Evolutionary conservation across 2,329 filamentous ascomycete genomes (phyloP).

Genomic region (Pseudocercospora vitis): DNA sequence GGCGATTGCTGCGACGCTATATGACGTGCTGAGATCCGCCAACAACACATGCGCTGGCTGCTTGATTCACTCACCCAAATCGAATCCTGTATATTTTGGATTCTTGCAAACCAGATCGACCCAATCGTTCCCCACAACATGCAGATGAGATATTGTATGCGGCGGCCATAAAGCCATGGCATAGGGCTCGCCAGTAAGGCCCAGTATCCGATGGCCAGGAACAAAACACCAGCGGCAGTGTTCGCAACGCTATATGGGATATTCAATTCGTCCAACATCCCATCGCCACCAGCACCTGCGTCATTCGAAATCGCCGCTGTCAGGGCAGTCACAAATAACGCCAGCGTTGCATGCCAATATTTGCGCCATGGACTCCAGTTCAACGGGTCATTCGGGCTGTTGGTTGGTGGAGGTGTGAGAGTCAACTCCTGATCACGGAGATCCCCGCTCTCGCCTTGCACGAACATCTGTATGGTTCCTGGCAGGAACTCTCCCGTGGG

Average conservation of each 20-base stretch:
- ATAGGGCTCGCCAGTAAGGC: slow-evolving; percentile 55
- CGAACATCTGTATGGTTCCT: slow-evolving; percentile 28
- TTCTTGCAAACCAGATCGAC: slow-evolving; percentile 55
- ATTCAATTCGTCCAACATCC: slow-evolving; percentile 52
- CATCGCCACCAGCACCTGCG: slow-evolving; percentile 54
- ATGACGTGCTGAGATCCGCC: no score
- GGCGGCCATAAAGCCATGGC: slow-evolving; percentile 56
- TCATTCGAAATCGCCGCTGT: slow-evolving; percentile 59
- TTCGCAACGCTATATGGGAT: slow-evolving; percentile 57
- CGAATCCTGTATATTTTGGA: slow-evolving; percentile 47
- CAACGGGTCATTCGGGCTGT: slow-evolving; percentile 36
- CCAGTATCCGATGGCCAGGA: slow-evolving; percentile 58
- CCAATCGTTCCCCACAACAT: slow-evolving; percentile 52
- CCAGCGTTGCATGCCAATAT: slow-evolving; percentile 45
- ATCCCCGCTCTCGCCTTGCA: slow-evolving; percentile 20
- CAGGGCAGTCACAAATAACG: slow-evolving; percentile 56
- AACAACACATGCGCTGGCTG: no score
- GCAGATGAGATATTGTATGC: slow-evolving; percentile 56
- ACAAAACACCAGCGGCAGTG: slow-evolving; percentile 58
- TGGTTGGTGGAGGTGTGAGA: slow-evolving; percentile 54
- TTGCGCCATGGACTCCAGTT: slow-evolving; percentile 36
- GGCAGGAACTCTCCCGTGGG: slow-evolving; percentile 21
- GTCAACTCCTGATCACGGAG: slow-evolving; percentile 47
- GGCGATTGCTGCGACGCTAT: no score
- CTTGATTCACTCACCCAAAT: no score